Conservation (phyloP, 192 early-diverging fungal species). For the Rhizophagus clarus region DNA sequence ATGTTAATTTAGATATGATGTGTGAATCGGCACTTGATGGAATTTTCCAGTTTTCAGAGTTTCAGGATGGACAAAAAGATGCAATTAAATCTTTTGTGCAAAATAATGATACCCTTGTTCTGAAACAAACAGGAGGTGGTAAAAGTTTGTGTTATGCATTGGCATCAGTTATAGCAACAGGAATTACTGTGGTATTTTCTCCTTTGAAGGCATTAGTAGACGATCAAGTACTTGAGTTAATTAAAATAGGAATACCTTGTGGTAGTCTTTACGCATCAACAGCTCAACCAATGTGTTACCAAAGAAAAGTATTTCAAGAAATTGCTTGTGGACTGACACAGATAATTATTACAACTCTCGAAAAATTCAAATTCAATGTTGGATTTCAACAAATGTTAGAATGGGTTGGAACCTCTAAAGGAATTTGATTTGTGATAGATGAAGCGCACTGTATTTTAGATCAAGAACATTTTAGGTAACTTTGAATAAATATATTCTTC, state of each 20-base stretch:
- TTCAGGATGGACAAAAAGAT: neutral
- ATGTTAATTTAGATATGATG: neutral
- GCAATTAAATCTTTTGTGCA: neutral
- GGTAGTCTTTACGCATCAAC: constrained; percentile 60
- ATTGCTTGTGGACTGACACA: constrained; percentile 39
- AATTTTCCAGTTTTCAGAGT: neutral
- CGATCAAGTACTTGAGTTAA: constrained; percentile 82
- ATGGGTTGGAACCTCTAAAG: constrained; percentile 56
- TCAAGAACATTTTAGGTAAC: neutral
- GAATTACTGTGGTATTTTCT: constrained; percentile 89
- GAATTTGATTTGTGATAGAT: constrained; percentile 83
- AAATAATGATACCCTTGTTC: neutral
- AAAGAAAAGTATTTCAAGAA: constrained; percentile 36
- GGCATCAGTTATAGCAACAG: neutral
- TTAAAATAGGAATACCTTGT: constrained; percentile 39
- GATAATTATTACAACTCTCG: constrained; percentile 86
- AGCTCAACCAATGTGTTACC: constrained; percentile 53
- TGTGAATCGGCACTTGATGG: neutral
- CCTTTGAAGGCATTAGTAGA: constrained; percentile 95
- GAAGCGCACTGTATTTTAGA: constrained; percentile 86
- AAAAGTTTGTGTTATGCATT: constrained; percentile 1
- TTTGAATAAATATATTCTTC: neutral
- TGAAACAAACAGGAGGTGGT: neutral
- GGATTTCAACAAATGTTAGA: constrained; percentile 59
- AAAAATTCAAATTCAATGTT: constrained; percentile 57